Conservation (phyloP, 768 basidiomycete genomes). For the Lactarius hengduanensis region DNA sequence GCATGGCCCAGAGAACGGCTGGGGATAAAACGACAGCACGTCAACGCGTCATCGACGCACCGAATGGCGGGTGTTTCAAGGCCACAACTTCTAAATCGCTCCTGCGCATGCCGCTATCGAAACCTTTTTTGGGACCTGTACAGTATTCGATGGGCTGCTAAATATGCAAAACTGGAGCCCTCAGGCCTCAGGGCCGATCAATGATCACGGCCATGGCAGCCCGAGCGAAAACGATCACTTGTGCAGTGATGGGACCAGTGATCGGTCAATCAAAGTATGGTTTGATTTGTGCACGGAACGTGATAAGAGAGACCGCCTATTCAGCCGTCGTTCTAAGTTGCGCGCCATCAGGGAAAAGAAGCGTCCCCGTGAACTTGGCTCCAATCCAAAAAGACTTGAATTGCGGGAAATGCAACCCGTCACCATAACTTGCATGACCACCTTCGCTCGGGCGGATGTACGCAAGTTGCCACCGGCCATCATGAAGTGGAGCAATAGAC, state of each 20-base stretch:
- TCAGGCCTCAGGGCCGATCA: no score
- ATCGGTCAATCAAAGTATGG: neutral
- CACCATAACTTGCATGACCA: conserved; percentile 15
- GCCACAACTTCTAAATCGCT: no score
- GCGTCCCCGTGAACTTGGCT: conserved; percentile 16
- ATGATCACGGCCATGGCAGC: no score
- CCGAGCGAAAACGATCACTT: neutral
- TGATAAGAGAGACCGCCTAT: neutral
- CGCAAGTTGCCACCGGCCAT: conserved; percentile 16
- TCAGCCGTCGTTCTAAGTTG: neutral
- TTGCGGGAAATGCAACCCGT: conserved; percentile 18
- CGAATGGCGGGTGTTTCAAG: no score
- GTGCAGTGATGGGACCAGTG: neutral
- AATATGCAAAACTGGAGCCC: no score
- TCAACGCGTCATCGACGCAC: neutral
- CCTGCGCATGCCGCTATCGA: no score
- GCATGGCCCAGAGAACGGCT: no score
- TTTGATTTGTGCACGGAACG: neutral
- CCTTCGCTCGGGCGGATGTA: conserved; percentile 15
- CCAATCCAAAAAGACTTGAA: conserved; percentile 18
- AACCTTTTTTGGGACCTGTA: no score
- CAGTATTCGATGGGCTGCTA: no score
- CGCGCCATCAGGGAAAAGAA: neutral
- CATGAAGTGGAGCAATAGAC: conserved; percentile 8
- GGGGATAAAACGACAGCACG: neutral